Evolutionary conservation across 176 grass and related monocot species (phyloP), one percentile per base, ranked within the genome.

Genomic region (Eleusine indica): DNA sequence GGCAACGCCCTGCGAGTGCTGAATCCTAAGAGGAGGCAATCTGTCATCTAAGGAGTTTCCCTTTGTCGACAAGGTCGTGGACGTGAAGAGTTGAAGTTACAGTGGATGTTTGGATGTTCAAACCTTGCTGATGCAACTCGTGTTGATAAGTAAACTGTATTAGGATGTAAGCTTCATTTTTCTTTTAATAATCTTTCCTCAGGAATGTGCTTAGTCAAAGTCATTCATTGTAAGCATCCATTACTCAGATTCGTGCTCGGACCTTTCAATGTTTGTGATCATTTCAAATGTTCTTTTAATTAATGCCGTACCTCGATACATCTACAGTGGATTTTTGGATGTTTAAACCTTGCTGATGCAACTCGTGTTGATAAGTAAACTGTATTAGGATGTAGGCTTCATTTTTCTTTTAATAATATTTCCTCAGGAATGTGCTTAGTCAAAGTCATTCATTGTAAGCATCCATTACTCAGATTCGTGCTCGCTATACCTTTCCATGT

Each of bases 21-120:
- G 47, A 92, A 85, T 68, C 0, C 76, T 49, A 91, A 96, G 73
- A 89, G 91, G 74, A 88, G 91, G 57, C 90, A 85, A 51, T 96
- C 94, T 35, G 80, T 96, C 42, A 37, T 96, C 48, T 95, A 62
- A 83, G 4, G 18, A 9, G 53, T 52, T 12, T 13, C 15, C 49
- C 4, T 52, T 52, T 35, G 1, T 35, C 4, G 1, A 3, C 0
- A 52, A 52, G 57, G 22, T 9, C 7, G 0, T 60, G 21, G 21
- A 60, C 9, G 35, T 46, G 22, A 37, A 15, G 64, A 67, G 14
- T 17, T 38, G 30, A 73, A 82, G 67, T 64, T 70, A 46, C 71
- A 32, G 84, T 9, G 11, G 10, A 66, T 60, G 73, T 86, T 89
- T 73, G 78, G 79, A 60, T 32, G 83, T 78, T 86, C 66, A 78